These are phyloP conservation scores for Zygnema circumcarinatum DNA, from an alignment of 139 green algal species.

Conservation along the genomic window DNA sequence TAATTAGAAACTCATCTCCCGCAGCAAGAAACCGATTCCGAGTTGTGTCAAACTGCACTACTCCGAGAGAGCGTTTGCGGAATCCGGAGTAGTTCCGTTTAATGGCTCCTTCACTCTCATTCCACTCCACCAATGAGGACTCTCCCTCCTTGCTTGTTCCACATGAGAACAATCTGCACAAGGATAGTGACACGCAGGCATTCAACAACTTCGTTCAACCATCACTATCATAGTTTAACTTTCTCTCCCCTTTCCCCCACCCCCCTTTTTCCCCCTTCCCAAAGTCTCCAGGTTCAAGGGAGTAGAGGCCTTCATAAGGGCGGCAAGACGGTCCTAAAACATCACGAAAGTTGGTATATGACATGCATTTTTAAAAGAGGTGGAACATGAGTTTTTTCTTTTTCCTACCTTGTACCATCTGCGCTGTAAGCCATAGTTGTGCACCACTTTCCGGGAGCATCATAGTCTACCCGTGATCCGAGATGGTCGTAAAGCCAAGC, in stretches of 20 bases:
- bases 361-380: no score
- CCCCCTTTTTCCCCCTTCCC: no score
- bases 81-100: slow-evolving; percentile 57
- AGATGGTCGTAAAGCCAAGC: slow-evolving; percentile 64
- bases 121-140: slow-evolving; percentile 63
- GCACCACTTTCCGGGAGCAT: slow-evolving; percentile 60
- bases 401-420: slow-evolving; percentile 52
- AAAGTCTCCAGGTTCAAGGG: no score
- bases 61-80: slow-evolving; percentile 44
- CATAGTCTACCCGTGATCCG: slow-evolving; percentile 59
- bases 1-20: slow-evolving; percentile 58
- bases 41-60: slow-evolving; percentile 62
- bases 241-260: no score
- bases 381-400: no score
- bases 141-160: slow-evolving; percentile 60
- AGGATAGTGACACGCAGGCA: not conserved
- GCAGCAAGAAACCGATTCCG: slow-evolving; percentile 56
- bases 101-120: slow-evolving; percentile 62
- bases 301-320: no score
- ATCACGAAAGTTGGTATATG: no score
- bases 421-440: slow-evolving; percentile 62
- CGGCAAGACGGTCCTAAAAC: no score
- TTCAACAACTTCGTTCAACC: not conserved
- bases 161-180: slow-evolving; percentile 62
- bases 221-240: not conserved